These are phyloP conservation scores for Nicotiana tomentosiformis DNA, from an alignment of 257 asterid species.

Conservation along the genomic window DNA sequence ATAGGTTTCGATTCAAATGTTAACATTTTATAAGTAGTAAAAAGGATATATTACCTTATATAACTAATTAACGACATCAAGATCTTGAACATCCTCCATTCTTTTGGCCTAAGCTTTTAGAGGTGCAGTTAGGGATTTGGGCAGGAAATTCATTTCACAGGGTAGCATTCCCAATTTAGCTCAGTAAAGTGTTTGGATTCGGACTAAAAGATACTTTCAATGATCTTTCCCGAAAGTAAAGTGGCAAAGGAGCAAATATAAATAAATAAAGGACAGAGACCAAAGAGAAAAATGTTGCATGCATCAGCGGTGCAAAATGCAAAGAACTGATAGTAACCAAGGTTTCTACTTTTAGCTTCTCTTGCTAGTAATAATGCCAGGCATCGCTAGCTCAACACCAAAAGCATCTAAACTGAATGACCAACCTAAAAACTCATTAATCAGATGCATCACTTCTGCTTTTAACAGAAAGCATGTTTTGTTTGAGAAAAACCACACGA, in stretches of 20 bases:
- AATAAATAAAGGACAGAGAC: no score
- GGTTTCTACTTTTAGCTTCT: neutral
- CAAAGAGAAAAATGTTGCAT: neutral
- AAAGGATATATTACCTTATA: neutral
- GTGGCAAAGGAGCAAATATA: no score
- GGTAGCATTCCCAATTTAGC: neutral
- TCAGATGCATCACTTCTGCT: slow-evolving; percentile 1
- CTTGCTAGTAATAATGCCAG: neutral
- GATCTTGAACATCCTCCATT: neutral
- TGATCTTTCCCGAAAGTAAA: neutral
- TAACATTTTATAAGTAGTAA: neutral
- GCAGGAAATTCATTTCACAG: neutral
- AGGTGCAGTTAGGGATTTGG: neutral
- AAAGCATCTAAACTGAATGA: neutral
- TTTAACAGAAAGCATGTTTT: neutral
- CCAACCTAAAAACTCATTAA: neutral
- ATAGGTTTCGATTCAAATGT: neutral
- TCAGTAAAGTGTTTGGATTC: neutral
- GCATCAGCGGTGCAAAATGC: neutral
- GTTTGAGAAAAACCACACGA: neutral
- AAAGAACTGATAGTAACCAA: neutral
- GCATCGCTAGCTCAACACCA: neutral
- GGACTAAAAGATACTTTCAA: neutral
- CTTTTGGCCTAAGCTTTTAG: neutral
- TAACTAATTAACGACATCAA: neutral